These are phyloP conservation scores for Golubevia sp. DNA, from an alignment of 1,284 basidiomycete genomes.

Conservation along the genomic window DNA sequence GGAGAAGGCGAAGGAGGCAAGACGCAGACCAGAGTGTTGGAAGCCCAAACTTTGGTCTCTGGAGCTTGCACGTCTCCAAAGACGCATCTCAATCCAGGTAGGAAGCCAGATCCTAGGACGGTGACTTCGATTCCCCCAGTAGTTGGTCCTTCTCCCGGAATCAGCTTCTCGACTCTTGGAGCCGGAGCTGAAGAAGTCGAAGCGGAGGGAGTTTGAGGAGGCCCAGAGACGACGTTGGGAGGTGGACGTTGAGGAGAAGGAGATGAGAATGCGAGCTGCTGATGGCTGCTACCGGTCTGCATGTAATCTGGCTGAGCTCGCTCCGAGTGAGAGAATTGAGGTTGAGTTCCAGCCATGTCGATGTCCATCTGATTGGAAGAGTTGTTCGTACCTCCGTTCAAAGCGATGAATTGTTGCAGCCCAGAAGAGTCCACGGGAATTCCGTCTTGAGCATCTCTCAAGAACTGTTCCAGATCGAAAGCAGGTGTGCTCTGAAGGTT, in stretches of 20 bases:
- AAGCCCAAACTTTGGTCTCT: slow-evolving; percentile 86
- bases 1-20: slow-evolving; percentile 81
- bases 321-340: not conserved
- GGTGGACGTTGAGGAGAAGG: not conserved
- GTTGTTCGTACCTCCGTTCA: slow-evolving; percentile 36
- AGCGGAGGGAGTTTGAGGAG: slow-evolving; percentile 20
- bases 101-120: slow-evolving; percentile 77
- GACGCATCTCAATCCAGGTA: slow-evolving; percentile 69
- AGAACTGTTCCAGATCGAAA: slow-evolving; percentile 46
- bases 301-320: slow-evolving; percentile 43
- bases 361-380: slow-evolving; percentile 68
- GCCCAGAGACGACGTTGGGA: slow-evolving; percentile 12
- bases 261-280: slow-evolving; percentile 3
- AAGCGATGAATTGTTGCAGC: slow-evolving; percentile 1
- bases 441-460: slow-evolving; percentile 22
- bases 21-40: slow-evolving; percentile 89
- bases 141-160: slow-evolving; percentile 83
- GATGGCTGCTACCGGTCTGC: slow-evolving; percentile 66
- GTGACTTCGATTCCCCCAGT: slow-evolving; percentile 91
- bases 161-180: slow-evolving; percentile 53
- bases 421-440: slow-evolving; percentile 3
- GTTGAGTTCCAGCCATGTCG: slow-evolving; percentile 71
- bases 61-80: slow-evolving; percentile 84
- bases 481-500: slow-evolving; percentile 45
- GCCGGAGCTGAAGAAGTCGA: slow-evolving; percentile 32